Percentiles rank a stretch among this genome's conserved stretches.
These are phyloP conservation scores for Trichoderma semiorbis DNA, from an alignment of 2,329 filamentous ascomycete genomes.

Conservation along the genomic window DNA sequence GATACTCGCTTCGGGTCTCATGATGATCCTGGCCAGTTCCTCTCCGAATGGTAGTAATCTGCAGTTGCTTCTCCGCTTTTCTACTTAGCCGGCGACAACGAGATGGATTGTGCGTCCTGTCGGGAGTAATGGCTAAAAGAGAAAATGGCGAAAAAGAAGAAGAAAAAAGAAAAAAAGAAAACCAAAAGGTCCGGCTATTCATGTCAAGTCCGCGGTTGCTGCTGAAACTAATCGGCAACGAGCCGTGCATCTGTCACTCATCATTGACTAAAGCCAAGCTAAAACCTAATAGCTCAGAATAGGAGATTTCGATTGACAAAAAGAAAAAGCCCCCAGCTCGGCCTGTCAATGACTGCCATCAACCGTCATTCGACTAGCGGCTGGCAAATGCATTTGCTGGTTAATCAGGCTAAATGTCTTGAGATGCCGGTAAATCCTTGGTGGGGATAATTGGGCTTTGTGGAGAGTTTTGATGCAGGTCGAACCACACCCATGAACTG, in stretches of 20 bases:
- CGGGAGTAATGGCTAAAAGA: constrained; percentile 8
- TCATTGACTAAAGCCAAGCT: neutral
- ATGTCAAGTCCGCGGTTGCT: neutral
- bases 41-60: neutral
- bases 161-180: neutral
- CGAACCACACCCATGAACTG: constrained; percentile 6
- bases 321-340: neutral
- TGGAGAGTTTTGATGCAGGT: constrained; percentile 1
- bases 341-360: neutral
- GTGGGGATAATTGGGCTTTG: neutral
- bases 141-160: neutral
- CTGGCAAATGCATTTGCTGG: neutral
- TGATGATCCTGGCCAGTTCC: neutral
- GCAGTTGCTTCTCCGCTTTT: neutral
- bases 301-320: neutral
- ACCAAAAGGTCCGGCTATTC: constrained; percentile 2
- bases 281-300: neutral
- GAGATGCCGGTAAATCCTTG: constrained; percentile 5
- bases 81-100: constrained; percentile 7
- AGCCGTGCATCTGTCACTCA: neutral
- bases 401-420: constrained; percentile 11
- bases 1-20: constrained; percentile 1
- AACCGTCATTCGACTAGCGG: neutral
- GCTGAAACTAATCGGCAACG: neutral
- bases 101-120: neutral